A percentile compares a stretch with the other conserved stretches of the same genome.
Conservation (phyloP, 2,329 filamentous ascomycete genomes). For the Alternaria brassicicola region DNA sequence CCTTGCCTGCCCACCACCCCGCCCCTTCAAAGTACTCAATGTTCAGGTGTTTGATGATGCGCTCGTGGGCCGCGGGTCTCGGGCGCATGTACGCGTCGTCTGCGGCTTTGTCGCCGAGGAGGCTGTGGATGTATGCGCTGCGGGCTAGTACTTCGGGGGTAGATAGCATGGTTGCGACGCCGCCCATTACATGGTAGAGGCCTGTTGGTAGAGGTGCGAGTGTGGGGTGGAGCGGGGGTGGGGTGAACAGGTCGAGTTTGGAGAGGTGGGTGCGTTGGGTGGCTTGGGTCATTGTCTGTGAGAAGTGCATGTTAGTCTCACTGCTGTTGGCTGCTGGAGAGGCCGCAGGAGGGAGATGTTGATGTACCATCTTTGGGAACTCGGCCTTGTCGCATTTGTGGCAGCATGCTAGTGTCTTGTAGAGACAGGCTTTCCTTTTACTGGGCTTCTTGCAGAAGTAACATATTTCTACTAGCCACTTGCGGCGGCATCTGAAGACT, state of each 20-base stretch:
- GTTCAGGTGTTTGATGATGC: constrained; percentile 28
- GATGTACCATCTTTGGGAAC: constrained; percentile 39
- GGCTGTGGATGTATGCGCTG: constrained; percentile 20
- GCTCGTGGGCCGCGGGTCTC: constrained; percentile 26
- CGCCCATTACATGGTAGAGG: constrained; percentile 27
- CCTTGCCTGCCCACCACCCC: not conserved
- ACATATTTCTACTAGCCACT: constrained; percentile 36
- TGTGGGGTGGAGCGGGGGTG: constrained; percentile 32
- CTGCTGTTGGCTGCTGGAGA: not conserved
- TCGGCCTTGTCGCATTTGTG: constrained; percentile 30
- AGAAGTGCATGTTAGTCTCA: not conserved
- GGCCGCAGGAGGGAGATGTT: not conserved
- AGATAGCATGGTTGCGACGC: constrained; percentile 31
- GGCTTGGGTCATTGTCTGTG: constrained; percentile 42
- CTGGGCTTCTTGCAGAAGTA: constrained; percentile 37
- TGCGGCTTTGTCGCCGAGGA: constrained; percentile 14
- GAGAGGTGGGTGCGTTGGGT: constrained; percentile 27
- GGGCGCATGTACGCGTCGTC: constrained; percentile 15
- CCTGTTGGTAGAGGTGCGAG: constrained; percentile 31
- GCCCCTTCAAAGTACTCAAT: not conserved
- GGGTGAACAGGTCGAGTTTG: constrained; percentile 44
- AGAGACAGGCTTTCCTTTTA: constrained; percentile 32
- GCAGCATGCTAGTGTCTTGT: constrained; percentile 33
- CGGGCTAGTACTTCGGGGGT: constrained; percentile 30
- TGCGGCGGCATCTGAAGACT: constrained; percentile 26